phyloP scores from a whole-genome alignment of 768 basidiomycete genomes.

The Agrocybe praecox region DNA sequence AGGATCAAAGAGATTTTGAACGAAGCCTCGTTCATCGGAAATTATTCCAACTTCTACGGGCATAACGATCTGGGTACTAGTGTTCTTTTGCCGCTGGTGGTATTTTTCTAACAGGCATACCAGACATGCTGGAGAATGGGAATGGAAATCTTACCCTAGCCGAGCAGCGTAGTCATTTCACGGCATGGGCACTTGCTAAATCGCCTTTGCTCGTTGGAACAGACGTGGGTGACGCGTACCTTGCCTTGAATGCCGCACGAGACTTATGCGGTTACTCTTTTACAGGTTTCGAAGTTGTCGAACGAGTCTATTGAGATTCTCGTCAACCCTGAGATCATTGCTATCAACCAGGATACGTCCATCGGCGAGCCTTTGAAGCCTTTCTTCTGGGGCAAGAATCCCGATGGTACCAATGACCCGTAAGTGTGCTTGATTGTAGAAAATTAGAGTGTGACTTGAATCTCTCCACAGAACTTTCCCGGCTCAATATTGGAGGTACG shows the following conservation, averaged over 20 bases:
- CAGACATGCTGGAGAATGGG: constrained; percentile 20
- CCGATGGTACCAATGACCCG: constrained; percentile 32
- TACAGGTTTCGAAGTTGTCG: background rate
- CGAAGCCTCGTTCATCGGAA: constrained; percentile 41
- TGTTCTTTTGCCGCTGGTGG: constrained; percentile 37
- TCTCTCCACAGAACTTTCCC: constrained; percentile 42
- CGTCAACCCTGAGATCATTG: constrained; percentile 43
- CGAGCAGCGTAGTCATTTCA: constrained; percentile 58
- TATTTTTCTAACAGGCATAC: too few relatives aligned
- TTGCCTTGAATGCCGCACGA: background rate
- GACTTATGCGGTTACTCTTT: background rate
- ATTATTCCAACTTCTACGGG: constrained; percentile 44
- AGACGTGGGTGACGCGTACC: background rate
- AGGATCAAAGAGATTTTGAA: background rate
- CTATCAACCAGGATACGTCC: constrained; percentile 56
- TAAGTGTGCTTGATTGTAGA: constrained; percentile 35
- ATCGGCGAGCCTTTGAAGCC: constrained; percentile 52
- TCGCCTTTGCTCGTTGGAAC: constrained; percentile 48
- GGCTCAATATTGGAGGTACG: constrained; percentile 56
- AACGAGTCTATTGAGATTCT: background rate
- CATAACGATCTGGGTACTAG: constrained; percentile 68
- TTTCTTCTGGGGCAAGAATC: constrained; percentile 61
- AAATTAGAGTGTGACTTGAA: too few relatives aligned
- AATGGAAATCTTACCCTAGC: constrained; percentile 50
- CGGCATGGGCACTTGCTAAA: constrained; percentile 56